These are phyloP conservation scores for Xylaria sp. DNA, from an alignment of 2,329 filamentous ascomycete species.

Conservation along the genomic window DNA sequence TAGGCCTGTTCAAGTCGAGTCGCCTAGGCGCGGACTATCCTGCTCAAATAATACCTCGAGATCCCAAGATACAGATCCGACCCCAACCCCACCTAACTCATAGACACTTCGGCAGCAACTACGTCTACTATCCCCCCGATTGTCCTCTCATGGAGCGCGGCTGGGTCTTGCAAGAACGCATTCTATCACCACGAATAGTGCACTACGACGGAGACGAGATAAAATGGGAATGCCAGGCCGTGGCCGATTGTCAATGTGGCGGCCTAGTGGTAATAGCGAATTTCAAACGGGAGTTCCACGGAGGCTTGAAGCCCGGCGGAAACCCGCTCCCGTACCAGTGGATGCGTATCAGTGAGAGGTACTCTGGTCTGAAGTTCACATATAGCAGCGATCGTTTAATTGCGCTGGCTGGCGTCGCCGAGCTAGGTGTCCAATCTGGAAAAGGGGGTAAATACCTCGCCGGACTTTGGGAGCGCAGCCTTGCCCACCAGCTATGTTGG, in stretches of 20 bases:
- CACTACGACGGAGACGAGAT: slow-evolving; percentile 29
- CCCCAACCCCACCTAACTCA: slow-evolving; percentile 24
- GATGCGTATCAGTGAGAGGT: slow-evolving; percentile 33
- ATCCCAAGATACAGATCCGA: slow-evolving; percentile 14
- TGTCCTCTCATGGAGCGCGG: slow-evolving; percentile 22
- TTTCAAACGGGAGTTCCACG: slow-evolving; percentile 21
- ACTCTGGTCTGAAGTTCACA: slow-evolving; percentile 24
- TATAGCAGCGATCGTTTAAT: slow-evolving; percentile 25
- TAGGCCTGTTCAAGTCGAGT: slow-evolving; percentile 17
- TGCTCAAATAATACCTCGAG: slow-evolving; percentile 8
- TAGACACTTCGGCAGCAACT: slow-evolving; percentile 26
- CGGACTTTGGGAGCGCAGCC: slow-evolving; percentile 27
- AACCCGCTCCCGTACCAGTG: slow-evolving; percentile 26
- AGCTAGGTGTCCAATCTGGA: slow-evolving; percentile 21
- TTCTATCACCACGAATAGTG: slow-evolving; percentile 26
- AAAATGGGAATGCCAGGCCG: slow-evolving; percentile 29
- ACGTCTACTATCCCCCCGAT: background rate
- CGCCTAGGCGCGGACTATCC: slow-evolving; percentile 4
- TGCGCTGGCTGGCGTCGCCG: slow-evolving; percentile 30
- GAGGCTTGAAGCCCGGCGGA: background rate
- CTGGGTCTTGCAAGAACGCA: slow-evolving; percentile 33
- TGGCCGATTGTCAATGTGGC: slow-evolving; percentile 29
- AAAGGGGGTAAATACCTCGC: slow-evolving; percentile 29
- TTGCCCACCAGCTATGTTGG: slow-evolving; percentile 32
- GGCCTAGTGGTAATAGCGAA: slow-evolving; percentile 23